phyloP scores from a whole-genome alignment of 805 yeast species.

The Wickerhamia fluorescens region DNA sequence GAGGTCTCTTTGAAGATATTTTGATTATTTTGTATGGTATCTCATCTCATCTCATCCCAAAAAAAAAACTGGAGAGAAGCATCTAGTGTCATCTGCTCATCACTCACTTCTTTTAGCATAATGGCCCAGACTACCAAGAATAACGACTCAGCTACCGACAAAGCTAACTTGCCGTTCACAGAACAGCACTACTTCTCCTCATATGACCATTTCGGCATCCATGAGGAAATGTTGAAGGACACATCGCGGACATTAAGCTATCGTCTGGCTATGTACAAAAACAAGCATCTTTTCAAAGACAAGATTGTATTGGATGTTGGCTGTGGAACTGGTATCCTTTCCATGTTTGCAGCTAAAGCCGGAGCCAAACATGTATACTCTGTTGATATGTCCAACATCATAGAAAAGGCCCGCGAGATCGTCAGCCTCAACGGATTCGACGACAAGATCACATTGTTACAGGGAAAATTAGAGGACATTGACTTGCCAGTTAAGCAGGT shows the following conservation, averaged over 20 bases:
- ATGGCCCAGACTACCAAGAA: too few species aligned
- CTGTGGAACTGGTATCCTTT: conserved; percentile 96
- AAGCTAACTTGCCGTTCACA: conserved; percentile 51
- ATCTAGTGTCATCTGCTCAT: too few species aligned
- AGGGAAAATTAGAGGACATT: conserved; percentile 94
- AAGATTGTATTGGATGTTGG: conserved; percentile 96
- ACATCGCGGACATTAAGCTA: conserved; percentile 86
- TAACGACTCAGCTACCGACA: conserved; percentile 63
- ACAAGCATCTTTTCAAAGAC: conserved; percentile 82
- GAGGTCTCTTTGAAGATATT: too few species aligned
- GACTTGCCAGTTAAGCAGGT: conserved; percentile 78
- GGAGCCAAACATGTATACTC: conserved; percentile 98
- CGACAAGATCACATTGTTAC: conserved; percentile 79
- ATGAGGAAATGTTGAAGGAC: conserved; percentile 98
- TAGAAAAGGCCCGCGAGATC: conserved; percentile 91
- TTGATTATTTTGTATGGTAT: too few species aligned
- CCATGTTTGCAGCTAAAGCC: conserved; percentile 98
- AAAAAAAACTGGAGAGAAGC: too few species aligned
- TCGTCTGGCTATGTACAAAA: conserved; percentile 86
- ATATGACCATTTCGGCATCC: conserved; percentile 95
- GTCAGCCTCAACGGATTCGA: conserved; percentile 75
- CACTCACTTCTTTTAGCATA: conserved; percentile 1
- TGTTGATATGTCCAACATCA: conserved; percentile 94
- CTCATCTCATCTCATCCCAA: conserved; percentile 3
- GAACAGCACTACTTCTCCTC: conserved; percentile 95